Conservation (phyloP, 1,284 basidiomycete species). For the Leccinum solheimii region DNA sequence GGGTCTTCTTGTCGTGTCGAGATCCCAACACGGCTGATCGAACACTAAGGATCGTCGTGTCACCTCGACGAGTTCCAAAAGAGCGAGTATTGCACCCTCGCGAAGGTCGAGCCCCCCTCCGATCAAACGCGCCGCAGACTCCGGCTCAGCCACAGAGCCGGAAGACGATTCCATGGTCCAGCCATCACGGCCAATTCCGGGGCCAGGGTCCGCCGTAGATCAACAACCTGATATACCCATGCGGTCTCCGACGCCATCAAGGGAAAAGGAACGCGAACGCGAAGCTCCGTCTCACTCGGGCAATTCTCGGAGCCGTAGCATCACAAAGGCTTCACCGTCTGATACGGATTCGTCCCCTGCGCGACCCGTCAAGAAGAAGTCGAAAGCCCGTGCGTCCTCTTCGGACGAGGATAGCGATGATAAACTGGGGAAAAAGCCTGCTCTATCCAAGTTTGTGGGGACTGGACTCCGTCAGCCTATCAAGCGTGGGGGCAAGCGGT, state of each 20-base stretch:
- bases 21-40: conserved; percentile 12
- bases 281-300: conserved; percentile 16
- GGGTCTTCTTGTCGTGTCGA: conserved; percentile 10
- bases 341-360: conserved; percentile 48
- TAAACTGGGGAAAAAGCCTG: conserved; percentile 43
- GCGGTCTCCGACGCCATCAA: conserved; percentile 25
- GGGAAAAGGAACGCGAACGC: conserved; percentile 4
- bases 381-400: conserved; percentile 39
- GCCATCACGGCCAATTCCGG: conserved; percentile 2
- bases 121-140: conserved; percentile 27
- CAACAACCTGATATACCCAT: conserved; percentile 20
- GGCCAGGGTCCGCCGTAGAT: conserved; percentile 11
- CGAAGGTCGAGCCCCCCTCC: conserved; percentile 16
- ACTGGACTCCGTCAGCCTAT: conserved; percentile 63
- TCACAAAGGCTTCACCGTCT: conserved; percentile 32
- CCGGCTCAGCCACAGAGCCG: conserved; percentile 53
- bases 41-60: conserved; percentile 19
- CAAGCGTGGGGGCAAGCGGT: conserved; percentile 69
- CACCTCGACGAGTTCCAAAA: conserved; percentile 6
- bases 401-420: conserved; percentile 59
- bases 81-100: conserved; percentile 2
- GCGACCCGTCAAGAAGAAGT: conserved; percentile 52
- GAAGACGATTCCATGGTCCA: conserved; percentile 36
- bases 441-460: conserved; percentile 38
- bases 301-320: conserved; percentile 24